Percentiles rank a stretch among this genome's conserved stretches.
phyloP scores from a whole-genome alignment of 805 yeast species.

The Kodamaea hsintzibuensis region DNA sequence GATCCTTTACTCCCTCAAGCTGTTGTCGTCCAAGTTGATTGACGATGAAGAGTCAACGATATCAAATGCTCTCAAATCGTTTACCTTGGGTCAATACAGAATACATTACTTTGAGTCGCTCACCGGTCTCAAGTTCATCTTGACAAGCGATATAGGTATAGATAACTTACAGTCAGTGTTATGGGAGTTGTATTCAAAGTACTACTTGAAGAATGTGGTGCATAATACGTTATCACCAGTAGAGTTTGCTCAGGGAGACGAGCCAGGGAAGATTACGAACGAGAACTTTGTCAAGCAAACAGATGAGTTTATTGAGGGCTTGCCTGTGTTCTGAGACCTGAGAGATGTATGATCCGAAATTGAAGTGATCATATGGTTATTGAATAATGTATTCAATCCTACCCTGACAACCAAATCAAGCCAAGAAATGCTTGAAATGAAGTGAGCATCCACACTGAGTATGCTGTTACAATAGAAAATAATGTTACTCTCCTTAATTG shows the following conservation, averaged over 20 bases:
- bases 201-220: slow-evolving; percentile 61
- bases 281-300: slow-evolving; percentile 55
- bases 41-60: slow-evolving; percentile 18
- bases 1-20: slow-evolving; percentile 73
- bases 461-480: no score
- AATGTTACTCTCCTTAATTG: no score
- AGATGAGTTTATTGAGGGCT: slow-evolving; percentile 45
- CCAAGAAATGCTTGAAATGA: no score
- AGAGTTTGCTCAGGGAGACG: slow-evolving; percentile 50
- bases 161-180: slow-evolving; percentile 58
- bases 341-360: no score
- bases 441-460: no score
- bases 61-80: slow-evolving; percentile 46
- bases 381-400: no score
- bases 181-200: slow-evolving; percentile 57
- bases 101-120: slow-evolving; percentile 81
- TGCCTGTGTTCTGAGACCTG: slow-evolving; percentile 20
- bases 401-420: no score
- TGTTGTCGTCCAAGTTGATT: slow-evolving; percentile 60
- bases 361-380: no score
- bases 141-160: slow-evolving; percentile 65
- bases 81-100: slow-evolving; percentile 73
- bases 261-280: slow-evolving; percentile 48
- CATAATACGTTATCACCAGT: slow-evolving; percentile 56
- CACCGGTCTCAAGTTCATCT: slow-evolving; percentile 72